Conservation (phyloP, 164 flowering plant genomes). For the Malania oleifera region DNA sequence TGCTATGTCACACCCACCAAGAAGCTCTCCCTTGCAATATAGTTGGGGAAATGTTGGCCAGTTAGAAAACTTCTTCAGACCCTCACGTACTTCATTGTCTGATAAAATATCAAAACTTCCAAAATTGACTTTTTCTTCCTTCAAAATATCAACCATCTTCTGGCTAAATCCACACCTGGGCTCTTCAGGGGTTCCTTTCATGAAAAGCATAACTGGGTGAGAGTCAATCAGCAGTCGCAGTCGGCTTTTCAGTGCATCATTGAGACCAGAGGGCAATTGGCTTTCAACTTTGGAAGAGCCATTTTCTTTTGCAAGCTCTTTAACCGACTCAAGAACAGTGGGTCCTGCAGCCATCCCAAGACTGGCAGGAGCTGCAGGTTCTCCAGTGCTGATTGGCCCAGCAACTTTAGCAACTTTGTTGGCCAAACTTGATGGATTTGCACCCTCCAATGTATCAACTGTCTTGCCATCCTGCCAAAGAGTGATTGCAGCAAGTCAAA, state of each 20-base stretch:
- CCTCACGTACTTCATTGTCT: constrained; percentile 82
- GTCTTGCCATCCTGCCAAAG: constrained; percentile 63
- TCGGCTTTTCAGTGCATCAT: constrained; percentile 36
- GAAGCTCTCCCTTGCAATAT: constrained; percentile 85
- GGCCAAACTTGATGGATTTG: constrained; percentile 87
- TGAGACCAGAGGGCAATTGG: constrained; percentile 21
- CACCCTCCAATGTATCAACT: constrained; percentile 83
- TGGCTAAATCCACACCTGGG: constrained; percentile 91
- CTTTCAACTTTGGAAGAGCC: constrained; percentile 28
- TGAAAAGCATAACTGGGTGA: constrained; percentile 76
- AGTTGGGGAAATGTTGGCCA: constrained; percentile 99
- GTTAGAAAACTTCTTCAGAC: constrained; percentile 75
- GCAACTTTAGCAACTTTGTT: constrained; percentile 84
- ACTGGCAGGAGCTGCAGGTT: constrained; percentile 85
- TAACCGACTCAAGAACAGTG: constrained; percentile 61
- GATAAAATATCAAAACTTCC: constrained; percentile 84
- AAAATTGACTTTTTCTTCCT: constrained; percentile 66
- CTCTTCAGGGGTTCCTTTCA: constrained; percentile 87
- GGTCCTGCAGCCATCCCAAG: constrained; percentile 92
- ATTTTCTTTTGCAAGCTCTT: constrained; percentile 52
- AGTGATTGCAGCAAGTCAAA: background rate
- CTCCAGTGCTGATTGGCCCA: constrained; percentile 41
- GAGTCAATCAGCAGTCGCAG: constrained; percentile 60
- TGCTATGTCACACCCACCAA: constrained; percentile 86
- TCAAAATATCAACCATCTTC: constrained; percentile 72